These are phyloP conservation scores for Penicillium goetzii DNA, from an alignment of 495 filamentous ascomycete species.

Conservation along the genomic window DNA sequence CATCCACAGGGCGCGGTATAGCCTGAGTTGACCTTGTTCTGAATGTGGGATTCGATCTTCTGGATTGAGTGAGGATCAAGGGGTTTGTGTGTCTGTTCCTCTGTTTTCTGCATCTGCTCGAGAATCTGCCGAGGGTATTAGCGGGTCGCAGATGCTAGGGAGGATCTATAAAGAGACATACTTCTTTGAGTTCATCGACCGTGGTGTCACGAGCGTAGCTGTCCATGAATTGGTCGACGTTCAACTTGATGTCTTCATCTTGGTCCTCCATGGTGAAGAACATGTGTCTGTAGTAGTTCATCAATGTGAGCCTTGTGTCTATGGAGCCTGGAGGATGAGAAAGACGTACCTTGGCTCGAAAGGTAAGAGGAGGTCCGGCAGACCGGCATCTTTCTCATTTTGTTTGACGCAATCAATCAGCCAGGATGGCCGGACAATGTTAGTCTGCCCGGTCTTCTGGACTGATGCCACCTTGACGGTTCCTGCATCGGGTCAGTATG, in stretches of 20 bases:
- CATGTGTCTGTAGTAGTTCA: conserved; percentile 49
- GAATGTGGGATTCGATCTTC: conserved; percentile 61
- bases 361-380: conserved; percentile 63
- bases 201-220: conserved; percentile 77
- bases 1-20: conserved; percentile 55
- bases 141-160: not conserved
- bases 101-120: conserved; percentile 45
- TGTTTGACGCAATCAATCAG: conserved; percentile 79
- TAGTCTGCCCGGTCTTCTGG: conserved; percentile 66
- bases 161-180: conserved; percentile 28
- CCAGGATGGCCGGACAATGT: conserved; percentile 83
- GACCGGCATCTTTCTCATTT: conserved; percentile 61
- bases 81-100: conserved; percentile 30
- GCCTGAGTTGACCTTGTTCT: conserved; percentile 46
- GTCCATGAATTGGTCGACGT: conserved; percentile 78
- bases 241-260: conserved; percentile 49
- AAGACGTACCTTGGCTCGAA: conserved; percentile 65
- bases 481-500: conserved; percentile 39
- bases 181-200: conserved; percentile 63
- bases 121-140: conserved; percentile 40
- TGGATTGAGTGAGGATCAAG: conserved; percentile 43
- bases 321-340: conserved; percentile 20
- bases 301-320: not conserved
- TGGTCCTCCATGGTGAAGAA: conserved; percentile 55
- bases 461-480: conserved; percentile 86